phyloP scores from a whole-genome alignment of 179 eudicot species.

The Silene coronaria region DNA sequence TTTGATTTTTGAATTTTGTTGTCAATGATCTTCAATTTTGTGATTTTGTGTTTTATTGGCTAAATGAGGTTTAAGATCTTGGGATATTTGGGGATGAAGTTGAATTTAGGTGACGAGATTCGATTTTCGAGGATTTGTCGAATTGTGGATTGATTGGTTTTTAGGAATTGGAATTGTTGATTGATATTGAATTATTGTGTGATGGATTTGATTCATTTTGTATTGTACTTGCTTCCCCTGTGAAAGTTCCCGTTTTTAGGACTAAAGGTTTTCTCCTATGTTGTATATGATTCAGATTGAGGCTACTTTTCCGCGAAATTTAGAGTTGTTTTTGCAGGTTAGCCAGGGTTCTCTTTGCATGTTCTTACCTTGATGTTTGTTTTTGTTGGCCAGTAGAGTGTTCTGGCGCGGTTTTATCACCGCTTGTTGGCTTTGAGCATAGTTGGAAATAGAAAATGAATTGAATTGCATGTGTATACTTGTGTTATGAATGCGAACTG shows the following conservation, averaged over 20 bases:
- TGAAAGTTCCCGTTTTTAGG: neutral
- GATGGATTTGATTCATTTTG: neutral
- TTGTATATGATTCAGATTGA: constrained; percentile 1
- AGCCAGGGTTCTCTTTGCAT: constrained; percentile 17
- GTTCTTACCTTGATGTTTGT: neutral
- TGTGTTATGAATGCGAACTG: neutral
- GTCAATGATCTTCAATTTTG: neutral
- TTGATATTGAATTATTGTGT: neutral
- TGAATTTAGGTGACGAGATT: constrained; percentile 5
- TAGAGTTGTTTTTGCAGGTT: constrained; percentile 5
- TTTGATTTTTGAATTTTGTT: neutral
- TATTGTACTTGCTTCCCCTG: neutral
- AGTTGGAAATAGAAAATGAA: neutral
- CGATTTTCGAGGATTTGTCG: neutral
- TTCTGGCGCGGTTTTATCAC: neutral
- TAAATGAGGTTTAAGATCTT: constrained; percentile 30
- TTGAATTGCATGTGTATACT: neutral
- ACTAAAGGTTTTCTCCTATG: neutral
- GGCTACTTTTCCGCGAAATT: neutral
- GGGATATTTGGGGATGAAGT: neutral
- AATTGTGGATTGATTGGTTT: neutral
- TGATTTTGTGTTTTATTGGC: constrained; percentile 1
- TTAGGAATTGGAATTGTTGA: neutral
- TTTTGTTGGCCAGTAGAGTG: neutral
- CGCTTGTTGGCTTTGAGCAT: neutral